Base-by-base conservation (phyloP, 1,139 yeast species). In the Debaryomyces subglobosus region DNA sequence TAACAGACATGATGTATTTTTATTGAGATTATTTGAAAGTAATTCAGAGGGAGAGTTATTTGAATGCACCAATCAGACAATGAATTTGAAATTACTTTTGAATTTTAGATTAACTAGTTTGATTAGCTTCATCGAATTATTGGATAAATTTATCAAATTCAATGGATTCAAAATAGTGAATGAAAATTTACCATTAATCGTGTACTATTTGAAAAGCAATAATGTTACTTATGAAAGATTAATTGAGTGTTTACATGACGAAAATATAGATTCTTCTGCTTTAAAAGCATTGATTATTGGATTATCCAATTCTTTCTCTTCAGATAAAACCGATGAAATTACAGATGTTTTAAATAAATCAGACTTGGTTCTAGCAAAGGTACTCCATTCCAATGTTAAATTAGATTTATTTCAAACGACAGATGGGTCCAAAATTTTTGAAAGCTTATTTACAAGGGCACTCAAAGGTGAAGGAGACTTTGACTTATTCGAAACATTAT, bases 31-130 rank as follows among this genome's bases (percentile, higher is more conserved):
- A 20, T 83, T 83, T 56, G 84, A 79, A 51, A 68, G 76, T 21
- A 70, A 68, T 37, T 74, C 85, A 3, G 95, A 88, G 60, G 89
- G 88, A 13, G 79, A 71, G 3, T 66, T 88, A 15, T 78, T 78
- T 45, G 78, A 81, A 50, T 74, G 66, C 0, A 65, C 81, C 1
- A 57, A 74, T 23, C 88, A 85, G 55, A 74, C 84, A 0, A 66
- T 82, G 30, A 75, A 77, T 52, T 63, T 86, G 49, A 69, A 70
- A 45, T 56, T 82, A 5, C 53, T 84, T 30, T 61, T 77, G n/a
- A 67, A 69, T 49, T 66, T 60, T 49, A 57, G 54, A 53, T 59
- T 49, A 34, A 56, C 47, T 36, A 51, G 57, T 6, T 48, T 67
- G 1, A 42, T 43, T 2, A 52, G 60, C 1, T 69, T 79, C 54